These are phyloP conservation scores for Hyaloscypha hepaticicola DNA, from an alignment of 495 filamentous ascomycete genomes.

Conservation along the genomic window DNA sequence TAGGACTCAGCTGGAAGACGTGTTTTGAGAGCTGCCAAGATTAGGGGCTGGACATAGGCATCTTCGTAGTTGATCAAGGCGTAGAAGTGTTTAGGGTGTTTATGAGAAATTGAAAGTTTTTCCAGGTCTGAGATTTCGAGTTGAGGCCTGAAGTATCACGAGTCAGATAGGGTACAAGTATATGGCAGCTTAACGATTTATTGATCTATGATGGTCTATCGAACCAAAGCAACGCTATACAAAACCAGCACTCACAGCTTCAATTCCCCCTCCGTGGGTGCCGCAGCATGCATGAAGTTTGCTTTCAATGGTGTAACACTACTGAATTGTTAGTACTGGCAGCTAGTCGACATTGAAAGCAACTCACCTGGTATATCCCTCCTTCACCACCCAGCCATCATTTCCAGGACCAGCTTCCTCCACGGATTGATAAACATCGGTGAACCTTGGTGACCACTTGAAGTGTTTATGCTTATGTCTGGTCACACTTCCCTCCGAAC, in stretches of 20 bases:
- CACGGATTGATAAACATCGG: constrained; percentile 81
- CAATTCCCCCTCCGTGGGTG: constrained; percentile 66
- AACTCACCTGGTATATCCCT: constrained; percentile 85
- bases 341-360: too few species aligned
- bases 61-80: constrained; percentile 83
- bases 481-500: constrained; percentile 31
- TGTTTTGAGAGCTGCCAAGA: constrained; percentile 66
- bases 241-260: constrained; percentile 78
- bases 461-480: constrained; percentile 77
- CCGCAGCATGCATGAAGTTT: constrained; percentile 83
- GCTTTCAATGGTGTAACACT: constrained; percentile 90
- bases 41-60: constrained; percentile 78
- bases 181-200: constrained; percentile 14
- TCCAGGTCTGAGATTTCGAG: constrained; percentile 15
- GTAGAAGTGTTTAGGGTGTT: constrained; percentile 49
- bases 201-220: constrained; percentile 34
- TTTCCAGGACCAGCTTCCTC: constrained; percentile 78
- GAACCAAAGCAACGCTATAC: constrained; percentile 29
- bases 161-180: constrained; percentile 25
- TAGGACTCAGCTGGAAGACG: constrained; percentile 51
- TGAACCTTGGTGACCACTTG: constrained; percentile 87
- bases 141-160: constrained; percentile 25
- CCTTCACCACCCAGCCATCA: constrained; percentile 91
- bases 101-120: constrained; percentile 14
- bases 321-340: constrained; percentile 6